Base-by-base conservation (phyloP, 2,329 filamentous ascomycete species). In the Moelleriella libera region DNA sequence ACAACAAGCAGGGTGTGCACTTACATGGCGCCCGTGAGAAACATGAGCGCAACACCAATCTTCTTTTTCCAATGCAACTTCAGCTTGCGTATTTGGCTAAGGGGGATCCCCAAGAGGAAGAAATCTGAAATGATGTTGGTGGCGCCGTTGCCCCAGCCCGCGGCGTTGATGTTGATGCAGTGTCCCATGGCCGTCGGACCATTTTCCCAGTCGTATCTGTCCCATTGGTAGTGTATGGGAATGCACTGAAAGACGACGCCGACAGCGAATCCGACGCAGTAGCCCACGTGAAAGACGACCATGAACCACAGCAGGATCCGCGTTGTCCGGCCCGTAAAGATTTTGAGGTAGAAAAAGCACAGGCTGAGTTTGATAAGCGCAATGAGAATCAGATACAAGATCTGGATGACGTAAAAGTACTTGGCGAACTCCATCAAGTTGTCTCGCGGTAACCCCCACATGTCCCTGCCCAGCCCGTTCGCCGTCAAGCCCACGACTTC, bases 261-360 rank as follows among this genome's bases (percentile, higher is more conserved):
- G 1, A 42, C 30, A 5, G 46, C 34, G 6, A 48, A 48, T 21
- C 41, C 37, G 2, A 47, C 7, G 6, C 14, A 30, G 5, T 45
- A 40, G 14, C 37, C 7, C 5, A 50, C 29, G 32, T 50, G 48
- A 28, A 47, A 46, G 2, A 43, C 31, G 12, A 45, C 45, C 4
- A 42, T 65, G n/a, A 44, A 60, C 58, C 62, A 65, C 5, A 71
- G 57, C 3, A 68, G 10, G 11, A 56, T 55, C n/a, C 64, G 61
- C 4, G 72, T 61, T 1, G 44, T 48, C 1, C 39, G 47, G 32
- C 32, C 55, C 1, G 67, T 66, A 50, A 76, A 76, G 47, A 75
- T 68, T 32, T 68, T 67, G 34, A 71, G 61, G 56, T 73, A 75
- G 57, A 76, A 72, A 53, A 70, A 61, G 5, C 74, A 61, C 41